phyloP scores from a whole-genome alignment of 192 early-diverging fungal species.

The Backusella mclennaniae region DNA sequence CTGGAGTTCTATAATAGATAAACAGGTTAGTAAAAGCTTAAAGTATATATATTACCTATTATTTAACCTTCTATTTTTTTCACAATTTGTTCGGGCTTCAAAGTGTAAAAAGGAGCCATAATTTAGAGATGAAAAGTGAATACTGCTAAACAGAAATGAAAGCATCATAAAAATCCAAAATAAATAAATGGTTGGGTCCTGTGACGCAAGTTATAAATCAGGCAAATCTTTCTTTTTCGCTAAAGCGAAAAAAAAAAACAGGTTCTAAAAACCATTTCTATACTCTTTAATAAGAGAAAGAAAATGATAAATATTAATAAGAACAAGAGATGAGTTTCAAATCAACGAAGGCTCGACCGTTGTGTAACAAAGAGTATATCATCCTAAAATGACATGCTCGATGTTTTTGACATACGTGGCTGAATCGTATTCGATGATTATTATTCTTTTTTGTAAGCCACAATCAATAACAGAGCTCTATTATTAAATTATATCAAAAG shows the following conservation, averaged over 20 bases:
- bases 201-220: not conserved
- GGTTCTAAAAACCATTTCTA: not conserved
- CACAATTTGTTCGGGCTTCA: conserved; percentile 78
- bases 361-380: not conserved
- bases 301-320: not conserved
- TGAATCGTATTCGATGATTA: too few species aligned
- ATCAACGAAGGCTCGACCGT: not conserved
- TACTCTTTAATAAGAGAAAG: not conserved
- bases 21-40: not conserved
- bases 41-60: not conserved
- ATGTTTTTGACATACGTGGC: too few species aligned
- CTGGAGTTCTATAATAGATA: conserved; percentile 59
- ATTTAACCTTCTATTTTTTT: conserved; percentile 77
- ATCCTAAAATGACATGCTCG: too few species aligned
- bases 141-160: not conserved
- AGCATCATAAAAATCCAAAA: not conserved
- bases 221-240: not conserved
- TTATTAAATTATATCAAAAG: too few species aligned
- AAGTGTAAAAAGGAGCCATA: conserved; percentile 53
- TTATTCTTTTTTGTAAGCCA: too few species aligned
- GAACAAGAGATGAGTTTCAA: not conserved
- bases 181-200: not conserved
- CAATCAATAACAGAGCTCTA: too few species aligned
- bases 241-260: not conserved
- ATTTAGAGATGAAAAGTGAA: not conserved